A percentile compares a stretch with the other conserved stretches of the same genome.
These are phyloP conservation scores for Penicillium paradoxum DNA, from an alignment of 495 filamentous ascomycete genomes.

Conservation along the genomic window DNA sequence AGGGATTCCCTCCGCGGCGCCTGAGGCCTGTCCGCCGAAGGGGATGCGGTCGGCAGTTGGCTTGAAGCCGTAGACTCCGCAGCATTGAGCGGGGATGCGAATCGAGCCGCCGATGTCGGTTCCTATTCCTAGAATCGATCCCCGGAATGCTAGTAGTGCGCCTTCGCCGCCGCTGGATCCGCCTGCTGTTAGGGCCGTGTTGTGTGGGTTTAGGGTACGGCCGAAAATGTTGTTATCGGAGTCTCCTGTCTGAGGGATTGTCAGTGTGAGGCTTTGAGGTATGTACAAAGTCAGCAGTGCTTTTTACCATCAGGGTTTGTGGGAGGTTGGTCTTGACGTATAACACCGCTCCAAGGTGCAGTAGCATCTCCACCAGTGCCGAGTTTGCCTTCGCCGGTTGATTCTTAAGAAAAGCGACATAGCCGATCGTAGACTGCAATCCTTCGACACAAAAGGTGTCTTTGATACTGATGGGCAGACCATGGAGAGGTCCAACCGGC, in stretches of 20 bases:
- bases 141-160: slow-evolving; percentile 52
- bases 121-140: slow-evolving; percentile 57
- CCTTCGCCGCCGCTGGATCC: slow-evolving; percentile 62
- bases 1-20: slow-evolving; percentile 11
- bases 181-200: slow-evolving; percentile 50
- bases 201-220: slow-evolving; percentile 50
- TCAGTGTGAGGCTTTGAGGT: too few species aligned
- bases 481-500: slow-evolving; percentile 55
- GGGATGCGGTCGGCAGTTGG: slow-evolving; percentile 54
- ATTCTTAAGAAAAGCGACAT: slow-evolving; percentile 13
- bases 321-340: slow-evolving; percentile 56
- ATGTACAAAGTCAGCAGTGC: too few species aligned
- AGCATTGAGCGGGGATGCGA: slow-evolving; percentile 55
- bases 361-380: slow-evolving; percentile 27
- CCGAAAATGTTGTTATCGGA: slow-evolving; percentile 27
- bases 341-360: slow-evolving; percentile 37
- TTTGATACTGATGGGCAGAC: slow-evolving; percentile 58
- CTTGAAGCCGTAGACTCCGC: slow-evolving; percentile 58
- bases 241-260: slow-evolving; percentile 38
- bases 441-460: slow-evolving; percentile 49
- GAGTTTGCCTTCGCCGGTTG: slow-evolving; percentile 12
- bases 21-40: slow-evolving; percentile 20
- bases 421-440: slow-evolving; percentile 28
- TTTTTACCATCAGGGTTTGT: slow-evolving; percentile 34
- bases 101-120: slow-evolving; percentile 63